Base-by-base conservation (phyloP, 305 asterid genomes). In the Solanum hybrid region DNA sequence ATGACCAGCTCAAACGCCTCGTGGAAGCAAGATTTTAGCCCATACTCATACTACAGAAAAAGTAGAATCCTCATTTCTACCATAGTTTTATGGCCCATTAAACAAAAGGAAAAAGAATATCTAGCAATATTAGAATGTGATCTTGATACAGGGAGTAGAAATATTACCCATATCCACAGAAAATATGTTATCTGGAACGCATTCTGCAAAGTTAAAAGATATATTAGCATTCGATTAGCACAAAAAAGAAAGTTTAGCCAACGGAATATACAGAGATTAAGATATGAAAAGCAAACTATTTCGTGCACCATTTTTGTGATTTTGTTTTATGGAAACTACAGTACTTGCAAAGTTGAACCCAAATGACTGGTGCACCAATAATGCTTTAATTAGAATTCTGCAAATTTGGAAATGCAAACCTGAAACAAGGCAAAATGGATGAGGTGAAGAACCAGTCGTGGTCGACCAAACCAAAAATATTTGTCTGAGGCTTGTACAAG, bases 341-440 rank as follows among this genome's bases (percentile, higher is more conserved):
- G 31, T 51, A 51, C 75, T 51, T 29, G 73, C 73, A 82, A 82
- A 82, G 72, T 82, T 10, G 87, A 31, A 20, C 69, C 42, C 27
- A 46, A 84, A 84, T 29, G 87, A 84, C 75, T 20, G 22, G 87
- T 84, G 3, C 3, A 16, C 69, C 0, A 81, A 42, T 46, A 81
- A 36, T 24, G 1, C 81, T 37, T 34, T 4, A 76, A n/a, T 66
- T 37, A 4, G 13, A 17, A 76, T 9, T 31, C 29, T 10, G 27
- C 12, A 76, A 88, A 88, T 29, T n/a, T 27, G 26, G 89, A 89
- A 29, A 35, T 17, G 60, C 89, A 60, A 93, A 97, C 99, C 99
- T 95, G 99, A 94, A 97, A 97, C 16, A 97, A 90, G 10, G 95
- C 94, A 26, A 96, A 96, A 91, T 97, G 99, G 77, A 97, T 97